Conservation (phyloP, 2,329 filamentous ascomycete species). For the Neoascochyta sp. region DNA sequence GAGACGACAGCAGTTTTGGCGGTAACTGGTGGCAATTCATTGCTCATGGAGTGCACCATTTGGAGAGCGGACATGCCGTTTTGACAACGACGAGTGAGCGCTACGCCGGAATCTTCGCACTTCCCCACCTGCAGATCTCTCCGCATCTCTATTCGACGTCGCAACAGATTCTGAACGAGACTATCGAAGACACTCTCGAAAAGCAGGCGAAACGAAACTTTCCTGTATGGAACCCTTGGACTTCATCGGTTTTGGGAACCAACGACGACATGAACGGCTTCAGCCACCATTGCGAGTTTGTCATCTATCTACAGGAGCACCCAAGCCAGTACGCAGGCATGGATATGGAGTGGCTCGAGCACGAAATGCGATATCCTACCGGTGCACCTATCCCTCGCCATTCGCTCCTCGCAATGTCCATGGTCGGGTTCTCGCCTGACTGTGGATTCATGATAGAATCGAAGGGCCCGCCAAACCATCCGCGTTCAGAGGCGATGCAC, state of each 20-base stretch:
- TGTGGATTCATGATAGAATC: slow-evolving; percentile 64
- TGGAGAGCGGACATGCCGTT: slow-evolving; percentile 71
- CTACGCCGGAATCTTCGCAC: slow-evolving; percentile 79
- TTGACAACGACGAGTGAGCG: slow-evolving; percentile 87
- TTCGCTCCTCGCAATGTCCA: slow-evolving; percentile 56
- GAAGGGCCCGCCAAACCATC: slow-evolving; percentile 54
- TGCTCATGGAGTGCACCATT: slow-evolving; percentile 82
- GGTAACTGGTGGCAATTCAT: slow-evolving; percentile 76
- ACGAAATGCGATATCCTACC: slow-evolving; percentile 57
- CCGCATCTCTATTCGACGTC: slow-evolving; percentile 47
- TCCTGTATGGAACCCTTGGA: slow-evolving; percentile 64
- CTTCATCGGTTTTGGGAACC: slow-evolving; percentile 59
- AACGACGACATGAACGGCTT: slow-evolving; percentile 56
- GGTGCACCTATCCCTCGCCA: slow-evolving; percentile 52
- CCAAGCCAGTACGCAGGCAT: slow-evolving; percentile 19
- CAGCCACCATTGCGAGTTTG: slow-evolving; percentile 83
- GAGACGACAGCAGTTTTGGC: slow-evolving; percentile 62
- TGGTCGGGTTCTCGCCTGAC: slow-evolving; percentile 61
- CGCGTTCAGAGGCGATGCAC: slow-evolving; percentile 51
- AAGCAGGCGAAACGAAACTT: slow-evolving; percentile 60
- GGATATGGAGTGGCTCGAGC: slow-evolving; percentile 52
- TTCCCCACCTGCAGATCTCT: slow-evolving; percentile 75
- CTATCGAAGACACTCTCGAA: slow-evolving; percentile 64
- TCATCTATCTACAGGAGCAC: slow-evolving; percentile 75
- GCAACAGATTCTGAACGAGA: slow-evolving; percentile 64